Percentiles rank a stretch among this genome's conserved stretches.
phyloP scores from a whole-genome alignment of 257 asterid species.

The Fraxinus americana region DNA sequence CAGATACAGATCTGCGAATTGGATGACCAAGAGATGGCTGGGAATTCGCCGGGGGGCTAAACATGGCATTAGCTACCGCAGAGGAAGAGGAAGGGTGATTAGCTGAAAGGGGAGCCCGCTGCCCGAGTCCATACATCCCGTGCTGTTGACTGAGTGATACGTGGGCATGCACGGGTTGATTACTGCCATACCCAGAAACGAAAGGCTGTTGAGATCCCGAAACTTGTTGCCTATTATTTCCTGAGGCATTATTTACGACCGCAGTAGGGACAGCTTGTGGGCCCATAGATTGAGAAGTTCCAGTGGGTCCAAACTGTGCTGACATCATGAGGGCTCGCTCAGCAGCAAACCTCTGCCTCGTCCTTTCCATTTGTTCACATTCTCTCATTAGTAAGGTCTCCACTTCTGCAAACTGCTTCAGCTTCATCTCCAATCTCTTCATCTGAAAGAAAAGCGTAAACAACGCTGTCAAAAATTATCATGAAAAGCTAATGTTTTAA shows the following conservation, averaged over 20 bases:
- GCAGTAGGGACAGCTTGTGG: constrained; percentile 51
- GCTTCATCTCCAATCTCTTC: constrained; percentile 93
- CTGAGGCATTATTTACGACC: constrained; percentile 42
- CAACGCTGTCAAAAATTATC: constrained; percentile 14
- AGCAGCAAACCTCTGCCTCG: constrained; percentile 68
- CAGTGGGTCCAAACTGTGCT: constrained; percentile 56
- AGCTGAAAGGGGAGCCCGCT: constrained; percentile 80
- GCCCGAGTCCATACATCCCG: constrained; percentile 77
- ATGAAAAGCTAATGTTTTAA: not conserved
- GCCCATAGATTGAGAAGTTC: constrained; percentile 55
- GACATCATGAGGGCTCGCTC: constrained; percentile 68
- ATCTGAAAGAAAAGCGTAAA: constrained; percentile 46
- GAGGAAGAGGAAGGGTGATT: constrained; percentile 70
- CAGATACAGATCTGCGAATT: constrained; percentile 70
- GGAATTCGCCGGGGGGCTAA: constrained; percentile 54
- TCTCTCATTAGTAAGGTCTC: constrained; percentile 94
- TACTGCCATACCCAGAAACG: constrained; percentile 61
- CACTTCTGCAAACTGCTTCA: constrained; percentile 98
- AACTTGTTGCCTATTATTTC: constrained; percentile 65
- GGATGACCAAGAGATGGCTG: constrained; percentile 70
- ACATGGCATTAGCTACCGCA: constrained; percentile 41
- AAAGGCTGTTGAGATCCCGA: constrained; percentile 63
- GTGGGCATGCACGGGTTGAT: constrained; percentile 74
- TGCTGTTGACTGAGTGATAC: constrained; percentile 75
- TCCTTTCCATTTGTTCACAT: constrained; percentile 91